Evolutionary conservation across 805 yeast species (phyloP).

Genomic region (Hagleromyces aurorensis): DNA sequence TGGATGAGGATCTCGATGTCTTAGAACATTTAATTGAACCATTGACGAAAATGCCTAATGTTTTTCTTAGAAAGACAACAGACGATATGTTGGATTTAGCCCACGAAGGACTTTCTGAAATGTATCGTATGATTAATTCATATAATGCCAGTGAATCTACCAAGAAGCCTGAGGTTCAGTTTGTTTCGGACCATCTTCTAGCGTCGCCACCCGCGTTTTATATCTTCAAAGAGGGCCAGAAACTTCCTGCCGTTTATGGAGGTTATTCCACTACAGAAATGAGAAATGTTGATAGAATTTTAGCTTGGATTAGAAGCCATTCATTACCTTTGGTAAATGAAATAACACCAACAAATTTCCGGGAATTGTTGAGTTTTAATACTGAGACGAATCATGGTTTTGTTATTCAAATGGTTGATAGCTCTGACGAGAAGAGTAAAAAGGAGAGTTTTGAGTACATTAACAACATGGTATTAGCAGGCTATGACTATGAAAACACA

Average conservation of each 20-base stretch:
- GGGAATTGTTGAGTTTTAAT: constrained; percentile 10
- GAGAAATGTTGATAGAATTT: constrained; percentile 41
- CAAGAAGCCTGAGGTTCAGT: constrained; percentile 36
- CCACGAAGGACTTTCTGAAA: constrained; percentile 27
- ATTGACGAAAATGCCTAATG: constrained; percentile 49
- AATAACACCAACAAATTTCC: constrained; percentile 34
- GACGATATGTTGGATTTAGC: constrained; percentile 40
- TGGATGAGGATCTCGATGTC: constrained; percentile 52
- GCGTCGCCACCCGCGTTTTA: constrained; percentile 57
- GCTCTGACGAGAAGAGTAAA: constrained; percentile 14
- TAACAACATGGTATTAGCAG: constrained; percentile 25
- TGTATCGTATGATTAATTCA: constrained; percentile 40
- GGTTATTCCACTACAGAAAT: constrained; percentile 58
- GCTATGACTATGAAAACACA: constrained; percentile 41
- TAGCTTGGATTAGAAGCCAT: constrained; percentile 42
- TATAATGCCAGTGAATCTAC: constrained; percentile 32
- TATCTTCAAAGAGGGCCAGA: constrained; percentile 49
- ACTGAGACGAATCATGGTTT: constrained; percentile 16
- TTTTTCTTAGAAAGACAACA: constrained; percentile 45
- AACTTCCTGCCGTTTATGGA: constrained; percentile 46
- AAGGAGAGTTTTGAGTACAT: constrained; percentile 22
- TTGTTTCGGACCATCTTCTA: constrained; percentile 43
- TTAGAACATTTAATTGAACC: constrained; percentile 55
- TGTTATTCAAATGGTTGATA: constrained; percentile 17
- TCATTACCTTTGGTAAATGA: constrained; percentile 48